A percentile compares a stretch with the other conserved stretches of the same genome.
Conservation (phyloP, 2,329 filamentous ascomycete genomes). For the Nakataea oryzae region DNA sequence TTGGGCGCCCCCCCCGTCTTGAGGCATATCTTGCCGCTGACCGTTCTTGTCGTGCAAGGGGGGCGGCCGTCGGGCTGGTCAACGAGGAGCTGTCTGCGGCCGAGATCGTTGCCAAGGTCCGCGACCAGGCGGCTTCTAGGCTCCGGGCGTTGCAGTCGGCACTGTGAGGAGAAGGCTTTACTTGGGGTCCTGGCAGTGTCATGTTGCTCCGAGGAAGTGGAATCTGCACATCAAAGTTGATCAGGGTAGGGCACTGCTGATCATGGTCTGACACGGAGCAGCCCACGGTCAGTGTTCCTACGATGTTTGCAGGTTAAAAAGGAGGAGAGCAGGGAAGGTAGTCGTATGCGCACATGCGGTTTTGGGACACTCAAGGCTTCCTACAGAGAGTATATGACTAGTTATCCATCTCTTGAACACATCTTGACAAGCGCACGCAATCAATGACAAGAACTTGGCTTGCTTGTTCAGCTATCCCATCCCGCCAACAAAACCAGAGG, state of each 20-base stretch:
- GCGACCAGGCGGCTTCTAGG: constrained; percentile 23
- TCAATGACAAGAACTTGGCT: no score
- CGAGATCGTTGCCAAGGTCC: constrained; percentile 30
- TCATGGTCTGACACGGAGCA: background rate
- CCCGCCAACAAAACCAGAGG: background rate
- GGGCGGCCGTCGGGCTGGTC: constrained; percentile 34
- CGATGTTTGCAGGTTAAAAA: background rate
- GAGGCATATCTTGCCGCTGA: background rate
- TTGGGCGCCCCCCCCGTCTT: background rate
- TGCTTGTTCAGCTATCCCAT: no score
- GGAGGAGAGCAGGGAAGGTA: background rate
- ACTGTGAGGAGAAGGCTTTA: background rate
- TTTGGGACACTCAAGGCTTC: background rate
- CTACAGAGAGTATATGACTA: background rate
- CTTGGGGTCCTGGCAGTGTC: background rate
- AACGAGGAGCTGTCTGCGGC: constrained; percentile 26
- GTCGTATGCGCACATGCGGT: background rate
- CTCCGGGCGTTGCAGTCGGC: constrained; percentile 19
- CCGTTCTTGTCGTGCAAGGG: constrained; percentile 12
- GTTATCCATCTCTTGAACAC: background rate
- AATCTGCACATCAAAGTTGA: no score
- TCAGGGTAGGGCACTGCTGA: no score
- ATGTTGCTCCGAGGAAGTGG: no score
- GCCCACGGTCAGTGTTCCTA: background rate
- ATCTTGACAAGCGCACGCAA: background rate